phyloP scores from a whole-genome alignment of 2,329 filamentous ascomycete species.

The Ceratocystis destructans region DNA sequence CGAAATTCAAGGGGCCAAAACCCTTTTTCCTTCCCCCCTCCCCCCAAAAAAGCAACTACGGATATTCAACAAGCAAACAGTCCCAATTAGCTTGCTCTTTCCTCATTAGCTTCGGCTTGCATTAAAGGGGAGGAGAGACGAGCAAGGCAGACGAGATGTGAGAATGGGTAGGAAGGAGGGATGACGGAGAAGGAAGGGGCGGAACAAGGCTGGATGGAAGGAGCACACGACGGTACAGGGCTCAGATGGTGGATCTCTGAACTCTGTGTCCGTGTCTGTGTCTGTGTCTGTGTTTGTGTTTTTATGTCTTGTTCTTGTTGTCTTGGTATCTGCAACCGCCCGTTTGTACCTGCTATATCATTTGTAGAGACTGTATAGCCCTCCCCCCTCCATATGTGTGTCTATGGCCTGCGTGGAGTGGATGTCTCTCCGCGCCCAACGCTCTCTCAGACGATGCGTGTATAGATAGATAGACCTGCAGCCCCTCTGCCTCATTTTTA shows the following conservation, averaged over 20 bases:
- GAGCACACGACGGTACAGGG: neutral
- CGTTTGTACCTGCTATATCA: no score
- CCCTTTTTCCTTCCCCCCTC: no score
- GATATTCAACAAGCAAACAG: no score
- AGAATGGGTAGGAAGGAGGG: neutral
- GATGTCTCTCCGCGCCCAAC: no score
- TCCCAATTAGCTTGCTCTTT: no score
- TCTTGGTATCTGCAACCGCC: neutral
- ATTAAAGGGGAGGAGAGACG: neutral
- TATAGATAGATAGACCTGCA: no score
- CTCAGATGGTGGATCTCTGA: neutral
- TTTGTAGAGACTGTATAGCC: no score
- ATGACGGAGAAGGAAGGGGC: slow-evolving; percentile 5
- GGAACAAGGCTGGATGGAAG: neutral
- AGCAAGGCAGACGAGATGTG: neutral
- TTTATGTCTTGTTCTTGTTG: neutral
- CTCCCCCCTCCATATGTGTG: no score
- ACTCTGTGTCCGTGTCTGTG: neutral
- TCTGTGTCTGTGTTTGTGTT: neutral
- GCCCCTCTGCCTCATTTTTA: neutral
- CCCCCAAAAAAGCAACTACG: neutral
- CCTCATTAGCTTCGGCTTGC: neutral
- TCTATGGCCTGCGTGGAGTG: no score
- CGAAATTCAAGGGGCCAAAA: slow-evolving; percentile 3
- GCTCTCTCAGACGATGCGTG: no score